Evolutionary conservation across 2,329 filamentous ascomycete genomes (phyloP).

Genomic region (Byssochlamys sp.): DNA sequence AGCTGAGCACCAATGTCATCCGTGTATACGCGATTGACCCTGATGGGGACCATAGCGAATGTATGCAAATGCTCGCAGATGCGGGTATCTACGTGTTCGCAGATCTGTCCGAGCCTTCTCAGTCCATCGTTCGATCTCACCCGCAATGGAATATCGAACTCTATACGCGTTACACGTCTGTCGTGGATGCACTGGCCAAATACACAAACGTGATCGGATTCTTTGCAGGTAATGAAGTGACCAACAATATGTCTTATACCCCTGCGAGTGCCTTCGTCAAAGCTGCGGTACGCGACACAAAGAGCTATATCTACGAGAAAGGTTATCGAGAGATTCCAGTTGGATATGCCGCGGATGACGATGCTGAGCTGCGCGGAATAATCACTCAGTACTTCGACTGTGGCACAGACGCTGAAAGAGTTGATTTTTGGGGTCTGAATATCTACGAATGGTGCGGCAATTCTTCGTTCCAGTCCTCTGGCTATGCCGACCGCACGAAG

Average conservation of each 20-base stretch:
- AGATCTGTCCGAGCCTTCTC: slow-evolving; percentile 68
- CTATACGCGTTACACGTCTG: slow-evolving; percentile 66
- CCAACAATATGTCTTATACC: slow-evolving; percentile 77
- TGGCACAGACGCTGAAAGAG: slow-evolving; percentile 42
- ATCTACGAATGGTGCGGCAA: slow-evolving; percentile 97
- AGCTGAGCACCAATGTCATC: slow-evolving; percentile 79
- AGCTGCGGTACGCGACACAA: slow-evolving; percentile 46
- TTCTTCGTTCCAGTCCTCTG: slow-evolving; percentile 63
- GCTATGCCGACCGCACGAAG: slow-evolving; percentile 67
- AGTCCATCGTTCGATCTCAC: slow-evolving; percentile 72
- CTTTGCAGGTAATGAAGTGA: slow-evolving; percentile 94
- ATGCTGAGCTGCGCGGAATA: slow-evolving; percentile 47
- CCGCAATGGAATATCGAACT: slow-evolving; percentile 68
- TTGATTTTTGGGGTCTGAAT: slow-evolving; percentile 98
- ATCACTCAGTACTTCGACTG: slow-evolving; percentile 2
- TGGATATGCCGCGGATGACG: slow-evolving; percentile 67
- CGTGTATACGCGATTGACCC: slow-evolving; percentile 86
- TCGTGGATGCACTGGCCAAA: slow-evolving; percentile 66
- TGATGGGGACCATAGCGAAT: slow-evolving; percentile 61
- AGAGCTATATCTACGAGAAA: slow-evolving; percentile 74
- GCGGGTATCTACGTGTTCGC: slow-evolving; percentile 89
- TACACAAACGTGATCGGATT: slow-evolving; percentile 89
- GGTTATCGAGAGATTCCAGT: slow-evolving; percentile 46
- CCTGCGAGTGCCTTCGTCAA: slow-evolving; percentile 58
- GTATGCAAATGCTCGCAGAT: slow-evolving; percentile 70